Base-by-base conservation (phyloP, 139 green algal genomes). In the Chlamydomonas incerta region DNA sequence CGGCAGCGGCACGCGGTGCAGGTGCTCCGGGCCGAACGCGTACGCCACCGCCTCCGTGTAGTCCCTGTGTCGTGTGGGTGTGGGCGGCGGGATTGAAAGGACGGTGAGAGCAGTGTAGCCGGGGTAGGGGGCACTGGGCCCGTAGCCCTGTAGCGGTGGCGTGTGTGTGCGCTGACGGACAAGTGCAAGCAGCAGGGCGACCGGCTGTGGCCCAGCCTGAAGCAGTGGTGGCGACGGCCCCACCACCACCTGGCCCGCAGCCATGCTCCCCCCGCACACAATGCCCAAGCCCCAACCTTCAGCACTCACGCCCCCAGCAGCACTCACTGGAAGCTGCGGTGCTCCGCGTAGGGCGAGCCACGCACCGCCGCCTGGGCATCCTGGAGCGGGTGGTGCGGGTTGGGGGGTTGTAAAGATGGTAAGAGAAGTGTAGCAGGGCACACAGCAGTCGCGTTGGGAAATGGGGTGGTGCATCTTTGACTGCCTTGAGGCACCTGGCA, bases 261-360 rank as follows among this genome's bases (percentile, higher is more conserved):
- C n/a, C n/a, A n/a, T n/a, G n/a, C n/a, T n/a, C n/a, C n/a, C n/a
- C n/a, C n/a, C n/a, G n/a, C n/a, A n/a, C n/a, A n/a, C n/a, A n/a
- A n/a, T n/a, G n/a, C n/a, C n/a, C n/a, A n/a, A n/a, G n/a, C n/a
- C n/a, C n/a, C n/a, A n/a, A n/a, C n/a, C n/a, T n/a, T n/a, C n/a
- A n/a, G n/a, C n/a, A n/a, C n/a, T n/a, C n/a, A n/a, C n/a, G n/a
- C n/a, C n/a, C n/a, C n/a, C n/a, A n/a, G n/a, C n/a, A n/a, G n/a
- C 6, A 47, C 74, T 60, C 18, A 82, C 74, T 60, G 35, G 74
- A 82, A 82, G 17, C 57, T 71, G 24, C 58, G 74, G 74, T 82
- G 74, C 55, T 82, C 74, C 35, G 74, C 74, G 58, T 82, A 82
- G 21, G 31, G 74, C 26, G 55, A 23, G 21, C 74, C 74, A 13